Evolutionary conservation across 306 rosid genomes (phyloP).

Genomic region (Castanea sativa): DNA sequence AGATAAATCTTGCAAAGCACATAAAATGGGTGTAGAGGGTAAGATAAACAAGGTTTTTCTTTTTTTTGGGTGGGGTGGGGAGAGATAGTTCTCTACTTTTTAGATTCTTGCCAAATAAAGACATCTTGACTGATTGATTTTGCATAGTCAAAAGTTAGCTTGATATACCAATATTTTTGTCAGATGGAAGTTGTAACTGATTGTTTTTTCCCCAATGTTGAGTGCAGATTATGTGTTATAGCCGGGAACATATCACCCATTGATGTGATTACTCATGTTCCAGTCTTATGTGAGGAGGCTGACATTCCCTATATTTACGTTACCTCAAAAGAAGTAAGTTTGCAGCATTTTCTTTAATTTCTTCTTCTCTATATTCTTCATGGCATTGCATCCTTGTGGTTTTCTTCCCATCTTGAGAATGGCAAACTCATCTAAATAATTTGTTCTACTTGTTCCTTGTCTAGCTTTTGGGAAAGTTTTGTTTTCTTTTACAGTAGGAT

Average conservation of each 20-base stretch:
- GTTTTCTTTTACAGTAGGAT: neutral
- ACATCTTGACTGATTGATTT: neutral
- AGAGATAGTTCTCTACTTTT: neutral
- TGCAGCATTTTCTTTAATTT: neutral
- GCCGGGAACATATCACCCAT: slow-evolving; percentile 95
- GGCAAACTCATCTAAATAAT: neutral
- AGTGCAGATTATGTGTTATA: slow-evolving; percentile 77
- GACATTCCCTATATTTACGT: slow-evolving; percentile 81
- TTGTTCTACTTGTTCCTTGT: neutral
- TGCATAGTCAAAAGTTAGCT: neutral
- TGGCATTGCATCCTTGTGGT: neutral
- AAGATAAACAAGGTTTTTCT: neutral
- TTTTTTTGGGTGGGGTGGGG: neutral
- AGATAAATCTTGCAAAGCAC: neutral
- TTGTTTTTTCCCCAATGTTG: neutral
- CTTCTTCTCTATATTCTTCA: neutral
- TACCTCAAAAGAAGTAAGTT: slow-evolving; percentile 79
- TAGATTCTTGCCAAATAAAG: neutral
- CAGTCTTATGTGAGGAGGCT: slow-evolving; percentile 81
- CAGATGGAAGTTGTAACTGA: neutral
- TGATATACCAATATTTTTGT: neutral
- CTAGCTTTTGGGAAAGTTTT: neutral
- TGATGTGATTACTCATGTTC: slow-evolving; percentile 93
- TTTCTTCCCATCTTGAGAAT: neutral
- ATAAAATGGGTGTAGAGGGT: neutral